Conservation (phyloP, 208 protist genomes). For the Crithidia mellificae region DNA sequence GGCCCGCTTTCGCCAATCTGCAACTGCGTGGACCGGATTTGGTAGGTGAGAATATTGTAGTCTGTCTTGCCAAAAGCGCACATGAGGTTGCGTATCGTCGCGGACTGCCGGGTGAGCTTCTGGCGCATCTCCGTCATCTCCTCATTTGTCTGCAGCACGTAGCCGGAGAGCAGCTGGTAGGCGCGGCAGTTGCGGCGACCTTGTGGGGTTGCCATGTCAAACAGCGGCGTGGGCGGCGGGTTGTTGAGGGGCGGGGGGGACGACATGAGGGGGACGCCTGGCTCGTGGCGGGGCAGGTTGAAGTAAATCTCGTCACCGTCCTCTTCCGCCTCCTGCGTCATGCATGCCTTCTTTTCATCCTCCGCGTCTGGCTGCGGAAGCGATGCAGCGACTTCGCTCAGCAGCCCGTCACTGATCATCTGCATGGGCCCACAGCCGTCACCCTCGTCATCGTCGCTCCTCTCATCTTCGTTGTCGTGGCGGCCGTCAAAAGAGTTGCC, state of each 20-base stretch:
- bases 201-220: not conserved
- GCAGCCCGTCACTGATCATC: too few species aligned
- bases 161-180: not conserved
- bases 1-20: constrained; percentile 22
- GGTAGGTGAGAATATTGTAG: constrained; percentile 20
- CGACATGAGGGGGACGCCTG: not conserved
- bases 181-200: constrained; percentile 11
- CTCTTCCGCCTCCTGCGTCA: not conserved
- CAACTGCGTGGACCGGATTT: constrained; percentile 9
- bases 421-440: too few species aligned
- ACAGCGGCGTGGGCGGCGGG: not conserved
- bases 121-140: not conserved
- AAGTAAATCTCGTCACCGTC: constrained; percentile 3
- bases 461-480: not conserved
- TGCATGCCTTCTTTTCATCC: too few species aligned
- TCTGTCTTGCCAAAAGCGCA: not conserved
- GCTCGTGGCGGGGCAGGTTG: not conserved
- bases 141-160: not conserved
- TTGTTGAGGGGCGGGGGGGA: not conserved
- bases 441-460: too few species aligned
- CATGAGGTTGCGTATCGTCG: constrained; percentile 15
- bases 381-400: not conserved
- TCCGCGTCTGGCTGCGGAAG: not conserved
- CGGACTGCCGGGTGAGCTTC: not conserved
- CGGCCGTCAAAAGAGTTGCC: not conserved